A percentile compares a stretch with the other conserved stretches of the same genome.
phyloP scores from a whole-genome alignment of 2,329 filamentous ascomycete genomes.

The Epichloe sibirici region DNA sequence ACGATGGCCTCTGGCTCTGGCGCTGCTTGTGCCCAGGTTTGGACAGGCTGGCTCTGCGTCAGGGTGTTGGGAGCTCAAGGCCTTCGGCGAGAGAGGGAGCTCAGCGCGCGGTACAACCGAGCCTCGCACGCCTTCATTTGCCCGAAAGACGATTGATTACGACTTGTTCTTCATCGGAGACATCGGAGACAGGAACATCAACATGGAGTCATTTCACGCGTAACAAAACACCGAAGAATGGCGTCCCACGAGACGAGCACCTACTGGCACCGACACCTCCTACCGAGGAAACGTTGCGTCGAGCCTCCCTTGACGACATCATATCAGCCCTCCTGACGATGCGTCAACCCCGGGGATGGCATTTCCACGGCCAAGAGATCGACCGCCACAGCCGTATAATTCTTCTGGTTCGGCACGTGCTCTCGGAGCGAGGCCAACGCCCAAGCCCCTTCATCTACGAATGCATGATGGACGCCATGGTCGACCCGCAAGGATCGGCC shows the following conservation, averaged over 20 bases:
- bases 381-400: constrained; percentile 19
- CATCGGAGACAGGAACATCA: neutral
- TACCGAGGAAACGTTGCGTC: constrained; percentile 9
- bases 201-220: neutral
- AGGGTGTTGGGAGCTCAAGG: constrained; percentile 15
- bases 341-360: constrained; percentile 11
- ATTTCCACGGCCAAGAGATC: constrained; percentile 9
- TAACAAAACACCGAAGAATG: neutral
- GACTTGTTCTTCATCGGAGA: neutral
- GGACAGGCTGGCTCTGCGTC: constrained; percentile 26
- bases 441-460: constrained; percentile 56
- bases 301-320: constrained; percentile 15
- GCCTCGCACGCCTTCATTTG: neutral
- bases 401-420: constrained; percentile 42
- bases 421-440: constrained; percentile 40
- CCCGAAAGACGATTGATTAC: neutral
- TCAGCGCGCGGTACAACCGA: constrained; percentile 1
- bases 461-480: constrained; percentile 61
- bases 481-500: constrained; percentile 54
- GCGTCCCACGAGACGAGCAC: constrained; percentile 4
- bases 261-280: constrained; percentile 12
- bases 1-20: constrained; percentile 55
- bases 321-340: constrained; percentile 16
- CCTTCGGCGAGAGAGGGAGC: constrained; percentile 1
- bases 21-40: constrained; percentile 49